A percentile compares a stretch with the other conserved stretches of the same genome.
These are phyloP conservation scores for Colletotrichum sp. DNA, from an alignment of 2,329 filamentous ascomycete species.

Conservation along the genomic window DNA sequence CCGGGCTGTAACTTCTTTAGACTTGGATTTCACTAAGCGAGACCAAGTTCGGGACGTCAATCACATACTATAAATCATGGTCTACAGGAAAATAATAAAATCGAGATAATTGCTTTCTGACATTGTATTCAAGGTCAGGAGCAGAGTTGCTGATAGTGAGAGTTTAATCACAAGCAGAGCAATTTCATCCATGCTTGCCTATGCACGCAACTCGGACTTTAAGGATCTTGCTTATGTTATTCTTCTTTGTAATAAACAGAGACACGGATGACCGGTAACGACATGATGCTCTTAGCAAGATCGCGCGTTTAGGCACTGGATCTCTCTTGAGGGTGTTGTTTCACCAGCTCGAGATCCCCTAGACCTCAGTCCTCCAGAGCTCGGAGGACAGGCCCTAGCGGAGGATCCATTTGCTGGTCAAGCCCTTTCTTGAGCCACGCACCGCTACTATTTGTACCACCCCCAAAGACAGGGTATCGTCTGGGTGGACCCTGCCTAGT, in stretches of 20 bases:
- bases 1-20: neutral
- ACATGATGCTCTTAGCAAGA: neutral
- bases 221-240: neutral
- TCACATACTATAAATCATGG: neutral
- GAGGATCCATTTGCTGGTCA: neutral
- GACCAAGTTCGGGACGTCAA: accelerated
- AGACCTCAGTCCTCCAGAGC: neutral
- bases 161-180: neutral
- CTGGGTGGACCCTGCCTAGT: accelerated
- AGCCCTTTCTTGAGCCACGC: neutral
- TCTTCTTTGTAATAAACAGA: neutral
- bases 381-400: neutral
- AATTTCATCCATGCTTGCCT: accelerated
- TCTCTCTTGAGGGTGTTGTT: too few relatives aligned
- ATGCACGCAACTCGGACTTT: neutral
- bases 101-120: too few relatives aligned
- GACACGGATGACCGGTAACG: neutral
- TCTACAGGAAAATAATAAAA: too few relatives aligned
- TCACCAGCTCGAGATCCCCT: neutral
- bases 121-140: too few relatives aligned
- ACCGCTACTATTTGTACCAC: neutral
- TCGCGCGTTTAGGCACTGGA: too few relatives aligned
- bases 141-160: neutral
- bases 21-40: neutral
- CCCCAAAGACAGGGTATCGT: accelerated